Evolutionary conservation across 768 basidiomycete genomes (phyloP), one percentile per base, ranked within the genome.

Genomic region (Lactarius quietus): DNA sequence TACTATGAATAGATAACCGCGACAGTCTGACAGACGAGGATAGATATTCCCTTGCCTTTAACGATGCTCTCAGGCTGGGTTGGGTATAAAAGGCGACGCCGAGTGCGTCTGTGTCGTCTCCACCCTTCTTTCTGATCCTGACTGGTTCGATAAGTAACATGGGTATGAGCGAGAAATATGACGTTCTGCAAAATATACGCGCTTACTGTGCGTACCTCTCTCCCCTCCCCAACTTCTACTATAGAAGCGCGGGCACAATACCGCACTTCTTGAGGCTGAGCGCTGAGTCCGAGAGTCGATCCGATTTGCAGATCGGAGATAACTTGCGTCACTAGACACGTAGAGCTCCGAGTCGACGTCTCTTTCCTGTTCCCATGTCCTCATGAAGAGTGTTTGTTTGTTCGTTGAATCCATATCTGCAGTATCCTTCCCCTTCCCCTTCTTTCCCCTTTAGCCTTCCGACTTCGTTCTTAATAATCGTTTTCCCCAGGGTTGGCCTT

Each of bases 401-500:
- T n/a, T n/a, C n/a, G n/a, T n/a, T n/a, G n/a, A n/a, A n/a, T n/a
- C n/a, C n/a, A n/a, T n/a, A n/a, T n/a, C 45, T 23, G 10, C n/a
- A 45, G 43, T 23, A 5, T 2, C 23, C 23, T 23, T 23, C n/a
- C 14, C 31, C 29, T 33, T 55, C 54, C n/a, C 54, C 33, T 54
- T 8, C 35, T 45, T 20, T 23, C 15, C 35, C 20, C 20, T 35
- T 51, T 31, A 10, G 18, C 58, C 29, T 23, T 35, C 17, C n/a
- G 6, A 26, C 48, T 51, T 12, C 48, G 48, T 7, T 45, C n/a
- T 33, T 61, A 38, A 63, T 43, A 7, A 2, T 39, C 9, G 45
- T 57, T 45, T 10, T 12, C 7, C 41, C 9, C 67, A 90, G 89
- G 86, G 83, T 75, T 90, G 70, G 89, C 88, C 1, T 87, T 90